A percentile compares a stretch with the other conserved stretches of the same genome.
Evolutionary conservation across 768 basidiomycete genomes (phyloP).

Genomic region (Termitomyces sp.): DNA sequence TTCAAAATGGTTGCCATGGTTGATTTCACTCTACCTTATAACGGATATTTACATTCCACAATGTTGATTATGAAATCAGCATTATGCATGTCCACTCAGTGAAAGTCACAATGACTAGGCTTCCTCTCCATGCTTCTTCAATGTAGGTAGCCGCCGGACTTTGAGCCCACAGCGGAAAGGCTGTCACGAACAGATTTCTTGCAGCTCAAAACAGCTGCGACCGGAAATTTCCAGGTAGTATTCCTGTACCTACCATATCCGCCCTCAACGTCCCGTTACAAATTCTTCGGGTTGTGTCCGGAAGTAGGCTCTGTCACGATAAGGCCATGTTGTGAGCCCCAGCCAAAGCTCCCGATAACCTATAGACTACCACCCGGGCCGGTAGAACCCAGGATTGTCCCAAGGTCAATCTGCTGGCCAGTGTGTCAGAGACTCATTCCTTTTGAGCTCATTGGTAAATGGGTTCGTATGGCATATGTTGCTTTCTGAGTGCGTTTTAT

Average conservation of each 20-base stretch:
- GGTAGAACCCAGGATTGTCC: too few species aligned
- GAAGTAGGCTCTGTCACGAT: too few species aligned
- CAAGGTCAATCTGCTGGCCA: too few species aligned
- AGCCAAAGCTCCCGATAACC: too few species aligned
- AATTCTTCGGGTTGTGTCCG: slow-evolving; percentile 27
- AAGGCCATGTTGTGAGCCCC: too few species aligned
- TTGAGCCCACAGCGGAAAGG: slow-evolving; percentile 17
- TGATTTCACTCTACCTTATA: neutral
- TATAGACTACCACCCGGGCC: slow-evolving; percentile 21
- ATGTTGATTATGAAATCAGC: neutral
- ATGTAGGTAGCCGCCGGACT: neutral
- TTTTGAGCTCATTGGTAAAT: neutral
- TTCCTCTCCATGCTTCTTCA: neutral
- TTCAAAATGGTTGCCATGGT: neutral
- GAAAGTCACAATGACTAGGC: neutral
- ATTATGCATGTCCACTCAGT: neutral
- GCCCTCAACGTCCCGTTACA: slow-evolving; percentile 16
- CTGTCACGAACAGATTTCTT: slow-evolving; percentile 36
- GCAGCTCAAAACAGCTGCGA: neutral
- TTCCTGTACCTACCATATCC: slow-evolving; percentile 49
- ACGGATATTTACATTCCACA: neutral
- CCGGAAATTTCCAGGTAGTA: neutral
- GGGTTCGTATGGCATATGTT: neutral
- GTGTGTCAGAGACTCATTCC: neutral
- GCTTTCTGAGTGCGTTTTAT: neutral